These are phyloP conservation scores for Lagenaria siceraria DNA, from an alignment of 306 rosid genomes.

Conservation along the genomic window DNA sequence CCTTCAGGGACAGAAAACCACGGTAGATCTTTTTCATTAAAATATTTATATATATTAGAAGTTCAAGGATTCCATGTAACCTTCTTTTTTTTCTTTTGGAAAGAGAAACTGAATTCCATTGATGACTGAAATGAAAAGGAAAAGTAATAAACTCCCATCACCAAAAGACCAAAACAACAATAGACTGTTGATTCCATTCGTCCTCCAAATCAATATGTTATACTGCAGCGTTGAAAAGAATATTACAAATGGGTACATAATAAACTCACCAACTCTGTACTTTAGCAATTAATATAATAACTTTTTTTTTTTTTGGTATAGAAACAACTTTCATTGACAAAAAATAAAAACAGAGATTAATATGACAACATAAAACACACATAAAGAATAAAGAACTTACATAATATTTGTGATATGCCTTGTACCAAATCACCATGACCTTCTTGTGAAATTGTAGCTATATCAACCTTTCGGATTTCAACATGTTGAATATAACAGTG, in stretches of 20 bases:
- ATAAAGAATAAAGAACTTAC: slow-evolving; percentile 32
- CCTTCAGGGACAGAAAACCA: not conserved
- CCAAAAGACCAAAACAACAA: not conserved
- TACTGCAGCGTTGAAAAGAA: not conserved
- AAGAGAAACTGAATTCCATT: not conserved
- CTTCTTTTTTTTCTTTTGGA: not conserved
- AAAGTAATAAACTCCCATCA: not conserved
- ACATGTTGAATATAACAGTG: slow-evolving; percentile 66
- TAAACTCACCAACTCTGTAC: not conserved
- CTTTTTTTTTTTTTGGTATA: too few relatives aligned
- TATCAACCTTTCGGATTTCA: slow-evolving; percentile 73
- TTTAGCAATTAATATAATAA: not conserved
- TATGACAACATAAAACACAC: slow-evolving; percentile 7
- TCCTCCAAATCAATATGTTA: not conserved
- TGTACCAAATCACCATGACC: slow-evolving; percentile 79
- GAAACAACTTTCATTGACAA: too few relatives aligned
- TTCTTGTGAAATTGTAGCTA: slow-evolving; percentile 90
- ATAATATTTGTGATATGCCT: slow-evolving; percentile 69
- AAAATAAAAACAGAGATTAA: too few relatives aligned
- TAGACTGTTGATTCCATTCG: not conserved
- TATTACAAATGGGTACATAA: not conserved
- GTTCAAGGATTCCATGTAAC: not conserved
- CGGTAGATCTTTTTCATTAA: not conserved
- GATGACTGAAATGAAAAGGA: not conserved
- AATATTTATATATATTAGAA: not conserved